Evolutionary conservation across 495 filamentous ascomycete species (phyloP).

Genomic region (Hyaloscypha finlandica): DNA sequence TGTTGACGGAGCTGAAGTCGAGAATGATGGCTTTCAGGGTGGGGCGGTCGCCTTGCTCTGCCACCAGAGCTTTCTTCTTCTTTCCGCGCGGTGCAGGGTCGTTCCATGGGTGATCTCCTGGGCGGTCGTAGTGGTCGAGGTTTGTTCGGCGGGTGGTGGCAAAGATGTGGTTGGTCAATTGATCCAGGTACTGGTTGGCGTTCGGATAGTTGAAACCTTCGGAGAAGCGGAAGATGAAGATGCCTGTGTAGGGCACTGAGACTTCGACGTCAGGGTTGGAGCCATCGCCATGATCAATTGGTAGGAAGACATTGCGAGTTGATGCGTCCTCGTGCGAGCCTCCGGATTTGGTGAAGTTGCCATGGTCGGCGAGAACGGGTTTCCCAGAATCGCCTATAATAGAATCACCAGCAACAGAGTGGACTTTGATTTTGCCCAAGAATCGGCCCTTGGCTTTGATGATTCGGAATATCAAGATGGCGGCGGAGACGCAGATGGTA

Average conservation of each 20-base stretch:
- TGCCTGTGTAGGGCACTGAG: slow-evolving; percentile 80
- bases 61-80: slow-evolving; percentile 28
- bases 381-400: slow-evolving; percentile 62
- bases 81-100: slow-evolving; percentile 78
- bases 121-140: slow-evolving; percentile 57
- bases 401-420: slow-evolving; percentile 86
- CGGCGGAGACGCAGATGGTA: slow-evolving; percentile 73
- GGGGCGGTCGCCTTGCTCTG: slow-evolving; percentile 59
- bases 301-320: slow-evolving; percentile 82
- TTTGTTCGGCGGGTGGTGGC: slow-evolving; percentile 76
- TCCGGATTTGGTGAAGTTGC: slow-evolving; percentile 36
- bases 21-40: slow-evolving; percentile 91
- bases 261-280: slow-evolving; percentile 85
- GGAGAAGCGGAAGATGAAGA: slow-evolving; percentile 97
- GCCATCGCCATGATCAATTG: slow-evolving; percentile 83
- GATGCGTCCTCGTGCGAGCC: slow-evolving; percentile 50
- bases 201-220: slow-evolving; percentile 98
- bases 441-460: slow-evolving; percentile 86
- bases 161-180: slow-evolving; percentile 74
- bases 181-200: slow-evolving; percentile 86
- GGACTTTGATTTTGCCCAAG: slow-evolving; percentile 83
- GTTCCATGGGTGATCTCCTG: slow-evolving; percentile 94
- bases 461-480: slow-evolving; percentile 81
- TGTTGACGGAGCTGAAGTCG: slow-evolving; percentile 94
- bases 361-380: slow-evolving; percentile 6